Evolutionary conservation across 495 filamentous ascomycete species (phyloP), one percentile per base, ranked within the genome.

Genomic region (Halenospora varia): DNA sequence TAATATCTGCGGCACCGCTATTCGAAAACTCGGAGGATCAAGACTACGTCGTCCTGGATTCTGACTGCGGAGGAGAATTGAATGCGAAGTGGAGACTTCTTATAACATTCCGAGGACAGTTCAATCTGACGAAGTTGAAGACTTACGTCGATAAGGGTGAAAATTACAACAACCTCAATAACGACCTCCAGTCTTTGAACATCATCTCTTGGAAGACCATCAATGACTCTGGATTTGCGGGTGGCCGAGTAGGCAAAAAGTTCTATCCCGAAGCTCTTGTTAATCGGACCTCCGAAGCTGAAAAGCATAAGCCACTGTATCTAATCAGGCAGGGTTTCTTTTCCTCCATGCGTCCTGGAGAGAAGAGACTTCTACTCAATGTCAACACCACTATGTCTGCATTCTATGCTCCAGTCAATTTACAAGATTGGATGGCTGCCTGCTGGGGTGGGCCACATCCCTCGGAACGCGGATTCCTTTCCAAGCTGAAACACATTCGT

Each of bases 291-390:
- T 8, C 17, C 8, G 42, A 46, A 20, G 6, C 42, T 20, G 4
- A 46, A 17, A n/a, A 20, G 15, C 13, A 9, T n/a, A 8, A 46
- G 8, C 6, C 15, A 46, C 19, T 17, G n/a, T 46, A 9, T 17
- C 8, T 20, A 8, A 39, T 41, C 4, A 68, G 84, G 0, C 77
- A 83, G 50, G 86, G 86, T 0, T 88, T 81, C 62, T 87, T 87
- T 57, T 74, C 82, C 47, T 88, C 84, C 66, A 78, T 84, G 15
- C 81, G 86, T 19, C 75, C 78, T 1, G 83, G 82, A 10, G 86
- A 85, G 1, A 77, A 80, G 3, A 76, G 83, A 3, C 61, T 86
- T 11, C 70, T 88, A 1, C 68, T 87, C 8, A 88, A 88, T 52
- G 76, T 80, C 40, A 78, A 79, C 25, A 40, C 17, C 13, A 41